Evolutionary conservation across 2,329 filamentous ascomycete species (phyloP), one percentile per base, ranked within the genome.

Genomic region (Penicillium crustosum): DNA sequence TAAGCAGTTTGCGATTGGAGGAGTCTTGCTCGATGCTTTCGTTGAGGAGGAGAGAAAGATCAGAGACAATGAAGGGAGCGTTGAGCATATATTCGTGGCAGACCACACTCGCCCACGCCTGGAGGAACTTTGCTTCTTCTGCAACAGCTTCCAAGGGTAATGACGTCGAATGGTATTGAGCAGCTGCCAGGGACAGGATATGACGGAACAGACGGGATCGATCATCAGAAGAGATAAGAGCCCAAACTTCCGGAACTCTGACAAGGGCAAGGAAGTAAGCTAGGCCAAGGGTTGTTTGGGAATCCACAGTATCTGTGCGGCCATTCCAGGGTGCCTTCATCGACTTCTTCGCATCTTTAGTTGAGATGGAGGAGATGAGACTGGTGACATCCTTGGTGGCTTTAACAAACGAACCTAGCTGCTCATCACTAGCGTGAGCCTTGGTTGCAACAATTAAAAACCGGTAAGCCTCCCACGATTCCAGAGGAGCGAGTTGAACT

Each of bases 1-100:
- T 56, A 45, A 70, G 67, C 19, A 75, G 62, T 42, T 66, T 61
- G 27, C 68, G 65, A 23, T 72, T 66, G 10, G 54, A 51, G n/a
- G 50, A 53, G 41, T 73, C 69, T 23, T 68, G 66, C 55, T 74
- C 69, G 17, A 76, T 61, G 21, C 63, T 61, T 33, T 71, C 67
- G 27, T 68, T 71, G 23, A 78, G 66, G 1, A 77, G 68, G 36
- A 64, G 58, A 12, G 70, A 65, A 17, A 77, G 29, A 51, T 76
- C 75, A 17, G 66, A 65, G 13, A 72, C 73, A 50, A 76, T 65
- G 13, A 58, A 61, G 23, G 73, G 68, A 8, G 68, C 64, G 35
- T 69, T 69, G 23, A 76, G 67, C 23, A 77, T 65, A 55, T 76
- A 77, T 43, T 77, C 75, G 47, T 75, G 70, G 23, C 74, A 77